Evolutionary conservation across 306 rosid species (phyloP).

Genomic region (Neltuma alba): DNA sequence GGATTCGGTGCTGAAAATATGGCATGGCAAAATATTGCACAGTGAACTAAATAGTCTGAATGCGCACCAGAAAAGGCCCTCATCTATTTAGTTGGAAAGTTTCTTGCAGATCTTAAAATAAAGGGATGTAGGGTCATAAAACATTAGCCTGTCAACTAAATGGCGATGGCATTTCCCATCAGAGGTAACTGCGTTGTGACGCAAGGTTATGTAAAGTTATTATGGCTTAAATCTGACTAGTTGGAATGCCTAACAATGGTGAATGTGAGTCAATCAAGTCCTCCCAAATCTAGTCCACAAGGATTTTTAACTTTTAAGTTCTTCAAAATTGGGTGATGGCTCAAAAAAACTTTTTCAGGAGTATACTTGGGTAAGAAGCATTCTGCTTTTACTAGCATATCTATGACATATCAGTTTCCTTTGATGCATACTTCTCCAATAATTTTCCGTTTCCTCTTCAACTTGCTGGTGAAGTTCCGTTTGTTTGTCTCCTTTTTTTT

Average conservation of each 20-base stretch:
- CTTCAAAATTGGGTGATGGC: neutral
- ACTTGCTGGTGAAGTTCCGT: neutral
- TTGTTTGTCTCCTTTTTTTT: neutral
- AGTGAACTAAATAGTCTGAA: neutral
- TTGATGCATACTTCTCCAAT: neutral
- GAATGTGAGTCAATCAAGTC: neutral
- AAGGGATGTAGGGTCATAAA: neutral
- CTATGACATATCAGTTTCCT: neutral
- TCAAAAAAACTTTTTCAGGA: neutral
- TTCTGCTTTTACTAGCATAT: neutral
- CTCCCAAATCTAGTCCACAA: neutral
- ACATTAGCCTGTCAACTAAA: neutral
- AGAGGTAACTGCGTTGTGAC: neutral
- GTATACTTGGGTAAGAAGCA: neutral
- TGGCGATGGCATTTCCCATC: neutral
- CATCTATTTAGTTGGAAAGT: neutral
- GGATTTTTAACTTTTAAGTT: neutral
- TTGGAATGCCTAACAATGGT: neutral
- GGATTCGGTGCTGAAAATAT: neutral
- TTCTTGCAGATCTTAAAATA: neutral
- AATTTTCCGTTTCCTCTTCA: neutral
- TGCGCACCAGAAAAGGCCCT: neutral
- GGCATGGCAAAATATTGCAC: neutral
- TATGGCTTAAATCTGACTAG: neutral
- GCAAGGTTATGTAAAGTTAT: neutral